phyloP scores from a whole-genome alignment of 495 filamentous ascomycete genomes.

The Neurospora sp. region DNA sequence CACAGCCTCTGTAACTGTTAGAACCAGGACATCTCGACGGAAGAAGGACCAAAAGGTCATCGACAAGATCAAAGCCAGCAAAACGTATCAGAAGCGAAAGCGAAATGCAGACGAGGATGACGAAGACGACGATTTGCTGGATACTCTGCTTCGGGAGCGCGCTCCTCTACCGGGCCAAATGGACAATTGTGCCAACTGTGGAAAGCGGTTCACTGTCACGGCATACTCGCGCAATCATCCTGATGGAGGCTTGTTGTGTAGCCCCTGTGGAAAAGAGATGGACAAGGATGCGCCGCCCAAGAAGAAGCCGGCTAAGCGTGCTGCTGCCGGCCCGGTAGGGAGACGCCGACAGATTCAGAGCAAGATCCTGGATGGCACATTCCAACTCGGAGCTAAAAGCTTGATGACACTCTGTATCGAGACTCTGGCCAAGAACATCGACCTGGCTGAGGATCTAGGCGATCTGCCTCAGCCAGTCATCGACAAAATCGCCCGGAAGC shows the following conservation, averaged over 20 bases:
- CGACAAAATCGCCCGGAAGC: constrained; percentile 65
- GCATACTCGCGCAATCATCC: constrained; percentile 77
- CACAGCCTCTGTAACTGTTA: constrained; percentile 2
- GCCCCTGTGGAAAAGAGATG: constrained; percentile 71
- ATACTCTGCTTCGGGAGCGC: constrained; percentile 51
- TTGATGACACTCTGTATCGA: constrained; percentile 73
- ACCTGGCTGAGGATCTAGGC: constrained; percentile 73
- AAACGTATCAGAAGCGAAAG: constrained; percentile 62
- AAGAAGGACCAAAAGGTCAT: constrained; percentile 56
- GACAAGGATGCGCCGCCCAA: constrained; percentile 49
- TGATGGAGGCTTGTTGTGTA: constrained; percentile 74
- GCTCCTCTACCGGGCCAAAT: constrained; percentile 74
- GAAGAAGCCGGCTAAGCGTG: constrained; percentile 40
- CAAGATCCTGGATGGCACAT: constrained; percentile 65
- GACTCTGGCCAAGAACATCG: constrained; percentile 72
- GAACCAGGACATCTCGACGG: constrained; percentile 7
- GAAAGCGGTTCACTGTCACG: constrained; percentile 88
- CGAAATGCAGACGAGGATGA: constrained; percentile 37
- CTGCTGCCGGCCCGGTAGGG: constrained; percentile 30
- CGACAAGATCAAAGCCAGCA: constrained; percentile 69
- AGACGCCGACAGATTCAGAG: constrained; percentile 64
- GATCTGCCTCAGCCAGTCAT: constrained; percentile 59
- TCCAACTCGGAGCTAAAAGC: constrained; percentile 56
- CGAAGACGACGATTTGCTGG: constrained; percentile 39
- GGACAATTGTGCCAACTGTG: constrained; percentile 77